Evolutionary conservation across 2,329 filamentous ascomycete genomes (phyloP).

Genomic region (Leptographium flavum): DNA sequence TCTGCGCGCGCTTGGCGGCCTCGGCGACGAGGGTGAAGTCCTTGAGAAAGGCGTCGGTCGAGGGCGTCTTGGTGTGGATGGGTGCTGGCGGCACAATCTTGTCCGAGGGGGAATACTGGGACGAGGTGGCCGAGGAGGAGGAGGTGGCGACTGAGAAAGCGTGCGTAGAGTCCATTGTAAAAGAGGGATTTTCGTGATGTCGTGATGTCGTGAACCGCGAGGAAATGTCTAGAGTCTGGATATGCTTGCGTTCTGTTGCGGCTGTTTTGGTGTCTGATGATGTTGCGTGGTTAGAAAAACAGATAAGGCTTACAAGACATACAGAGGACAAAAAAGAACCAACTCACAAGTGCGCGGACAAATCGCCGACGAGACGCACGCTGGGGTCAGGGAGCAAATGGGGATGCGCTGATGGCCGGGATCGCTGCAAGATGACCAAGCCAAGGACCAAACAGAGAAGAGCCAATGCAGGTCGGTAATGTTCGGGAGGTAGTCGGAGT

Average conservation of each 20-base stretch:
- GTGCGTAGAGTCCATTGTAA: background rate
- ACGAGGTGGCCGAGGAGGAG: background rate
- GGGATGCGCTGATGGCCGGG: background rate
- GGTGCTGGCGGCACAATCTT: constrained; percentile 16
- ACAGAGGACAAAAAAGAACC: background rate
- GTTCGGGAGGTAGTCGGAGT: too few species aligned
- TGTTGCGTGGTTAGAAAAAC: too few species aligned
- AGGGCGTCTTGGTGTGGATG: constrained; percentile 20
- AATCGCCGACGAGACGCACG: background rate
- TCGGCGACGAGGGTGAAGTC: constrained; percentile 81
- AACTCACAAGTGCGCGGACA: too few species aligned
- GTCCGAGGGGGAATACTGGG: constrained; percentile 14
- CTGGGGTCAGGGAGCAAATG: background rate
- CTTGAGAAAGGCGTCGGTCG: constrained; percentile 50
- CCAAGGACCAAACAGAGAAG: too few species aligned
- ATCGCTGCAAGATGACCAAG: too few species aligned
- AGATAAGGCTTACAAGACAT: too few species aligned
- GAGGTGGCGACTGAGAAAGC: constrained; percentile 10
- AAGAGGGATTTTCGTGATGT: background rate
- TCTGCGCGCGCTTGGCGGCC: constrained; percentile 83
- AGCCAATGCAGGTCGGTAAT: too few species aligned
- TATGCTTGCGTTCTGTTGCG: too few species aligned
- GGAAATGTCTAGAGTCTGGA: too few species aligned
- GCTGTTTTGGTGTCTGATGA: too few species aligned
- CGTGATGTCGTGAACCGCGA: too few species aligned